A percentile compares a stretch with the other conserved stretches of the same genome.
Evolutionary conservation across 208 protist species (phyloP).

Genomic region (Acanthamoeba castellanii): DNA sequence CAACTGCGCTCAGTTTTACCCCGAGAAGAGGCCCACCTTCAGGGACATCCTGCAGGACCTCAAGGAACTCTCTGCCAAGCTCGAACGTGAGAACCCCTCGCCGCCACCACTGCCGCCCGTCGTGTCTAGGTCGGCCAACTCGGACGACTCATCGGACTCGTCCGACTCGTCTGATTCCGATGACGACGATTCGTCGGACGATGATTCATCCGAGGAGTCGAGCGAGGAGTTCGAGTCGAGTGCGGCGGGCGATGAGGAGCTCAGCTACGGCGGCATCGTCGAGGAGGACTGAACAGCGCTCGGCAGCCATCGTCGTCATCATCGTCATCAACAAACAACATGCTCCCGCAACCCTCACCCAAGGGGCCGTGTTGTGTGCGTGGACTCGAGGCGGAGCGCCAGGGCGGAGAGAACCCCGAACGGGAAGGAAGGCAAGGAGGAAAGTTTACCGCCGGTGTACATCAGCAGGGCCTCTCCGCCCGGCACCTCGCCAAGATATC

Average conservation of each 20-base stretch:
- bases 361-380: not conserved
- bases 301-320: not conserved
- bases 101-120: conserved; percentile 49
- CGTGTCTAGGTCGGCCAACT: not conserved
- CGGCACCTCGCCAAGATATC: too few relatives aligned
- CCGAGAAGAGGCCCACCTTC: conserved; percentile 71
- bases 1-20: conserved; percentile 55
- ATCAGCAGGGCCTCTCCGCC: too few relatives aligned
- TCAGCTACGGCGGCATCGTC: conserved; percentile 60
- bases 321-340: not conserved
- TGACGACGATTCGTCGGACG: not conserved
- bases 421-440: not conserved
- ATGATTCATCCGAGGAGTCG: not conserved
- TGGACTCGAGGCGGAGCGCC: too few relatives aligned
- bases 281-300: conserved; percentile 41
- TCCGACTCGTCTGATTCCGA: not conserved
- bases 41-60: conserved; percentile 43
- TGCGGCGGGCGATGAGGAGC: not conserved
- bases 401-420: not conserved
- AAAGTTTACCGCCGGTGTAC: not conserved
- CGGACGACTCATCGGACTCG: not conserved
- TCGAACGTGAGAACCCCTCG: not conserved
- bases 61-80: conserved; percentile 27
- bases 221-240: conserved; percentile 8
- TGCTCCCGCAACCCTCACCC: too few relatives aligned